Conservation (phyloP, 2,329 filamentous ascomycete genomes). For the Stromatinia cepivora region DNA sequence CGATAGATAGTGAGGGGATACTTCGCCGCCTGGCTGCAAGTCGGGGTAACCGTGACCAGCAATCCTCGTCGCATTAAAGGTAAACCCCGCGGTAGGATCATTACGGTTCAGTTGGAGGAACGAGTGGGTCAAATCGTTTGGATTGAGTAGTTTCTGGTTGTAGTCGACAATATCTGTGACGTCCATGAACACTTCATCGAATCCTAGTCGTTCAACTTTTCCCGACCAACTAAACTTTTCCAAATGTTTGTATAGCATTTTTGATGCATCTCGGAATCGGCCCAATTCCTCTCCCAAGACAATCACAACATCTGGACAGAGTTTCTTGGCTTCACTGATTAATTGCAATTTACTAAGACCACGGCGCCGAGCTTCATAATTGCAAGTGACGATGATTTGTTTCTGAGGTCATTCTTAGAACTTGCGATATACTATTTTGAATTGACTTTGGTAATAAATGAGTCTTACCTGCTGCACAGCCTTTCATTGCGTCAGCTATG, state of each 20-base stretch:
- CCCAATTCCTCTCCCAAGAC: conserved; percentile 85
- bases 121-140: conserved; percentile 60
- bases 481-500: conserved; percentile 32
- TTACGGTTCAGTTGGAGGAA: conserved; percentile 76
- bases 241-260: conserved; percentile 73
- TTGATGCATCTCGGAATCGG: conserved; percentile 82
- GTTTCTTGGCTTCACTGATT: conserved; percentile 74
- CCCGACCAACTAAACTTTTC: conserved; percentile 73
- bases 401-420: conserved; percentile 44
- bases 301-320: conserved; percentile 82
- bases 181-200: conserved; percentile 78
- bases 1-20: neutral
- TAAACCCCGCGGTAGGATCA: conserved; percentile 79
- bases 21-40: conserved; percentile 18
- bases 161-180: conserved; percentile 84
- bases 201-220: conserved; percentile 78
- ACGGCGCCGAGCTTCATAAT: conserved; percentile 81
- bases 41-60: conserved; percentile 53
- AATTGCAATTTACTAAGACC: conserved; percentile 81
- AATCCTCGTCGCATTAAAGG: conserved; percentile 69
- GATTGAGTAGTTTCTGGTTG: conserved; percentile 72
- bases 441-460: neutral
- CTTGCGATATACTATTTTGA: neutral
- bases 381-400: conserved; percentile 82
- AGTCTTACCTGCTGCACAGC: conserved; percentile 40